Evolutionary conservation across 2,329 filamentous ascomycete species (phyloP).

Genomic region (Scedosporium aurantiacum): DNA sequence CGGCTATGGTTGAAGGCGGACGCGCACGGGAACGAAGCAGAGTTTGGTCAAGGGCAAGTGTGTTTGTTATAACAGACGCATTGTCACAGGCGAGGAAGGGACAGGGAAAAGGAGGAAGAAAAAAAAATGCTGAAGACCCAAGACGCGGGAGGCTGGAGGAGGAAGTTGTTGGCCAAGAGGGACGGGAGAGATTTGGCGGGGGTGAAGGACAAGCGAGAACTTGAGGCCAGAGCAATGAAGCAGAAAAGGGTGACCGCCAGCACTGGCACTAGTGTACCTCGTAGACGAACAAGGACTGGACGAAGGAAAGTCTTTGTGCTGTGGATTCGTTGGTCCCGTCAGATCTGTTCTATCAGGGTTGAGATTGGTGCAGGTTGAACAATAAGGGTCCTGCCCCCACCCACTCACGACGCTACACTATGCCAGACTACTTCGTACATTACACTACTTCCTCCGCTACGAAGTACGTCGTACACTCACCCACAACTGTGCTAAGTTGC

Average conservation of each 20-base stretch:
- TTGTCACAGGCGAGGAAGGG: background rate
- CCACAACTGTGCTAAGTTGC: no score
- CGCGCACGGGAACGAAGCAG: background rate
- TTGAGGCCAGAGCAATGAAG: background rate
- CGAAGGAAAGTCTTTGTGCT: no score
- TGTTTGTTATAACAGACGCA: slow-evolving; percentile 1
- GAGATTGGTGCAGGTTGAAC: no score
- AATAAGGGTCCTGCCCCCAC: no score
- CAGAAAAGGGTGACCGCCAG: background rate
- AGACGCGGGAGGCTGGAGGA: background rate
- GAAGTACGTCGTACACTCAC: no score
- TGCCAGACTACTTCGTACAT: no score
- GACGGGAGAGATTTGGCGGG: background rate
- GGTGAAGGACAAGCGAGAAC: background rate
- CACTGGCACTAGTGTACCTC: background rate
- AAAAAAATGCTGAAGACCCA: background rate
- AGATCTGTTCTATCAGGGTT: no score
- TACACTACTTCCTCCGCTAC: no score
- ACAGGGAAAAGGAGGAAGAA: background rate
- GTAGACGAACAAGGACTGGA: background rate
- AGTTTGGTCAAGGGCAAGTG: background rate
- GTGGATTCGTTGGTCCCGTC: no score
- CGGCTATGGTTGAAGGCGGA: background rate
- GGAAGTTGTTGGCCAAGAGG: background rate
- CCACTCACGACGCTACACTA: no score